Base-by-base conservation (phyloP, 2,329 filamentous ascomycete genomes). In the Basipetospora chlamydospora region DNA sequence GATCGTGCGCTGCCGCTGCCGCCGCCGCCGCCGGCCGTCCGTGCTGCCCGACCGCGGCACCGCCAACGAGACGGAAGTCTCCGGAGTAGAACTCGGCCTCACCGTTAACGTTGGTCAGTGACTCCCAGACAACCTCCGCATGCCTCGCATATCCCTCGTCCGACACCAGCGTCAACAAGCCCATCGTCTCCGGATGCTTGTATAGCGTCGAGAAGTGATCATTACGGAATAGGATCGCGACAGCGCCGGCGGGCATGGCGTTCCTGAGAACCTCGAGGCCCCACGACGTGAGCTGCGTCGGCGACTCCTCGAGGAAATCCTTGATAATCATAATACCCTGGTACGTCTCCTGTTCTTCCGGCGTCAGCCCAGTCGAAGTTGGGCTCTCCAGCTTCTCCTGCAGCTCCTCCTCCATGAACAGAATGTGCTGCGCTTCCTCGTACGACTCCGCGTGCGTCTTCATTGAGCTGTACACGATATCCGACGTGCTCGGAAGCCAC, bases 161-260 rank as follows among this genome's bases (percentile, higher is more conserved):
- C 0, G 90, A 96, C 11, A 98, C 86, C 3, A 98, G 62, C 0
- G 82, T 85, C 43, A 88, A 72, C 1, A 96, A 66, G 44, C 82
- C 70, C 28, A 74, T 66, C 1, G 78, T 84, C 30, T 77, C 63
- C 0, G 88, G 85, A 47, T 96, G 85, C 42, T 87, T 84, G 57
- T 93, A 94, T 0, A 98, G 57, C 0, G 88, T 96, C 28, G 85
- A 86, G 51, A 98, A 98, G 53, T 98, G 90, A 50, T 98, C 88
- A 48, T 98, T 98, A 18, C 90, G 75, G 61, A 98, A 98, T 2
- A 98, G 59, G 34, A 98, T 96, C 0, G 84, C 84, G 42, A 95
- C 73, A 1, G 80, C 75, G 2, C 86, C 88, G 1, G 85, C 79
- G 10, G 70, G 61, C 39, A 95, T 67, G 5, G 70, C 76, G 35